A percentile compares a stretch with the other conserved stretches of the same genome.
Evolutionary conservation across 768 basidiomycete genomes (phyloP).

Genomic region (Phylloporus sp.): DNA sequence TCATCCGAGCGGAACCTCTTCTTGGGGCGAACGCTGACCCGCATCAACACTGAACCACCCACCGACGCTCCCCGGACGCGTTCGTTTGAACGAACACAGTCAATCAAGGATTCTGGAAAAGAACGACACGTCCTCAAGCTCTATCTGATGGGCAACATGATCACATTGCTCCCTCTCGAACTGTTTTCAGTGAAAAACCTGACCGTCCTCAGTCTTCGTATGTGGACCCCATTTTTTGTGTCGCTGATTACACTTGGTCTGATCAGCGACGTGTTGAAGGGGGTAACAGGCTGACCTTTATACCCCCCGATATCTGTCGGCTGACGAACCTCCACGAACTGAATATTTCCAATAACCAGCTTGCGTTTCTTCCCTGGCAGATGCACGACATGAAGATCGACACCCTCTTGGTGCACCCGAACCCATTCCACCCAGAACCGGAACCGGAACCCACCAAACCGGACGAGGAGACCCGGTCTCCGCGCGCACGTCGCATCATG

Average conservation of each 20-base stretch:
- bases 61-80: slow-evolving; percentile 18
- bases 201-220: slow-evolving; percentile 61
- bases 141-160: slow-evolving; percentile 50
- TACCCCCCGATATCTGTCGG: slow-evolving; percentile 60
- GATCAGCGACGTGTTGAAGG: slow-evolving; percentile 34
- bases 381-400: slow-evolving; percentile 52
- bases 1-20: slow-evolving; percentile 28
- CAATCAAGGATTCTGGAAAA: slow-evolving; percentile 31
- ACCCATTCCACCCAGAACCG: slow-evolving; percentile 48
- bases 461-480: background rate
- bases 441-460: slow-evolving; percentile 17
- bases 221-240: slow-evolving; percentile 23
- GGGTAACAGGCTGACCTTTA: slow-evolving; percentile 45
- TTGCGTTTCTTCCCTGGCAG: slow-evolving; percentile 61
- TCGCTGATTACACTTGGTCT: background rate
- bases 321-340: slow-evolving; percentile 53
- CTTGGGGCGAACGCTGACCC: slow-evolving; percentile 27
- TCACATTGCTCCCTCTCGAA: slow-evolving; percentile 50
- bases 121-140: slow-evolving; percentile 51
- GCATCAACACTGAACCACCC: slow-evolving; percentile 33
- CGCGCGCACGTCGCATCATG: slow-evolving; percentile 12
- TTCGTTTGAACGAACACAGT: slow-evolving; percentile 26
- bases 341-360: slow-evolving; percentile 55
- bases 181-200: slow-evolving; percentile 54
- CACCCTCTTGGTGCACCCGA: slow-evolving; percentile 47